phyloP scores from a whole-genome alignment of 192 early-diverging fungal genomes.

The Gryganskiella cystojenkinii region DNA sequence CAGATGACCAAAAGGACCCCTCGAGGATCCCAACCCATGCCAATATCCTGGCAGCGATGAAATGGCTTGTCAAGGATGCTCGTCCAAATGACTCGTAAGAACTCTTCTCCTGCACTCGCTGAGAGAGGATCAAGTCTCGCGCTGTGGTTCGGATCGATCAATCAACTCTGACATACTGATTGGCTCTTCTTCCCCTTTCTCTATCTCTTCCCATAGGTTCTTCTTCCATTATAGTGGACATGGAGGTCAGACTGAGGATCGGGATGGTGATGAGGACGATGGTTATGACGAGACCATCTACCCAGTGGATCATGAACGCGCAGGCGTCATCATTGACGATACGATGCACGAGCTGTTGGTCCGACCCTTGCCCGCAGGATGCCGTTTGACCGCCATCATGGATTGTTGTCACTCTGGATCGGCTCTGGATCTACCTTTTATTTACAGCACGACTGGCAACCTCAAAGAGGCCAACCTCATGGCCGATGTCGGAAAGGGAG shows the following conservation, averaged over 20 bases:
- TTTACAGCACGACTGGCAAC: conserved; percentile 75
- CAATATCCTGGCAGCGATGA: conserved; percentile 82
- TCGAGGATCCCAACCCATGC: conserved; percentile 73
- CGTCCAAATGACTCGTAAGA: conserved; percentile 80
- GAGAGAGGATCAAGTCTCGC: too few relatives aligned
- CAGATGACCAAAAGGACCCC: conserved; percentile 76
- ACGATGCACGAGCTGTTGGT: conserved; percentile 81
- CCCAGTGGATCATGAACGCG: conserved; percentile 63
- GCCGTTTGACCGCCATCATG: conserved; percentile 83
- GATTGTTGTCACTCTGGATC: conserved; percentile 91
- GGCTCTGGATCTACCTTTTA: conserved; percentile 82
- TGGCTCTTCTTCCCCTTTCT: too few relatives aligned
- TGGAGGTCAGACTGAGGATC: conserved; percentile 69
- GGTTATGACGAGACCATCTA: conserved; percentile 84
- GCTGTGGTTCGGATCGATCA: too few relatives aligned
- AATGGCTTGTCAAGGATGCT: conserved; percentile 82
- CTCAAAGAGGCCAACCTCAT: conserved; percentile 63
- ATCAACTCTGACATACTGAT: too few relatives aligned
- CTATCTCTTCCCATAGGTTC: too few relatives aligned
- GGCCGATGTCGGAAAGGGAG: conserved; percentile 54
- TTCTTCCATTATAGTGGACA: conserved; percentile 89
- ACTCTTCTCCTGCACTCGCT: too few relatives aligned
- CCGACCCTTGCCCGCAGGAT: conserved; percentile 68
- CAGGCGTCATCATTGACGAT: conserved; percentile 80
- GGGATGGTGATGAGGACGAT: conserved; percentile 81